These are phyloP conservation scores for Backusella circina DNA, from an alignment of 192 early-diverging fungal genomes.

Conservation along the genomic window DNA sequence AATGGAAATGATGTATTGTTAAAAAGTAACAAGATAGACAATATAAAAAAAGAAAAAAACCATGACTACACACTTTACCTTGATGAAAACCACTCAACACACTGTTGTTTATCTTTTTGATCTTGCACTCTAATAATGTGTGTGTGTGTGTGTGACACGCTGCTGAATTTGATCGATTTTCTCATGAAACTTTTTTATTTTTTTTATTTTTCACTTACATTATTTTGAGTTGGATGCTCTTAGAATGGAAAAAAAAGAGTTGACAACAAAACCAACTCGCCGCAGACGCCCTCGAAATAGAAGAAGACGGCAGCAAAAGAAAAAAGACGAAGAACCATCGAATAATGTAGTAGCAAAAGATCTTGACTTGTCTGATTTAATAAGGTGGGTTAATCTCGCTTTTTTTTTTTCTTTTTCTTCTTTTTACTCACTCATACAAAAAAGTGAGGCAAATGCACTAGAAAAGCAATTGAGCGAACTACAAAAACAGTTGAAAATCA, in stretches of 20 bases:
- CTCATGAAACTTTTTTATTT: not conserved
- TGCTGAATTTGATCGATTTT: not conserved
- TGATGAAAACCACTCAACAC: too few relatives aligned
- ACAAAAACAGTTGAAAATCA: slow-evolving; percentile 30
- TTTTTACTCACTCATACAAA: not conserved
- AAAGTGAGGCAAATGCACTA: slow-evolving; percentile 33
- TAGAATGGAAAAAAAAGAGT: slow-evolving; percentile 3
- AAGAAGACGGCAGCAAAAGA: not conserved
- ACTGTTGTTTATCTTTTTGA: too few relatives aligned
- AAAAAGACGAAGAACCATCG: not conserved
- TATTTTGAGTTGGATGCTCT: not conserved
- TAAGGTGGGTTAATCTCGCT: slow-evolving; percentile 24
- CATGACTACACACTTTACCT: too few relatives aligned
- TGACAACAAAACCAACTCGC: slow-evolving; percentile 4
- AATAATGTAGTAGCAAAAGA: not conserved
- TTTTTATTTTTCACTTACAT: not conserved
- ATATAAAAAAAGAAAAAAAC: not conserved
- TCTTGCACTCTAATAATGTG: too few relatives aligned
- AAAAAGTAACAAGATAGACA: not conserved
- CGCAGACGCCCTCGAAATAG: slow-evolving; percentile 16
- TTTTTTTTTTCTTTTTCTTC: not conserved
- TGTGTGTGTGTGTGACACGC: not conserved
- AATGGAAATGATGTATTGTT: not conserved
- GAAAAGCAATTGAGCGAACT: slow-evolving; percentile 34
- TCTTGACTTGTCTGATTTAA: slow-evolving; percentile 21